Evolutionary conservation across 768 basidiomycete genomes (phyloP), one percentile per base, ranked within the genome.

Genomic region (Trametopsis cervina): DNA sequence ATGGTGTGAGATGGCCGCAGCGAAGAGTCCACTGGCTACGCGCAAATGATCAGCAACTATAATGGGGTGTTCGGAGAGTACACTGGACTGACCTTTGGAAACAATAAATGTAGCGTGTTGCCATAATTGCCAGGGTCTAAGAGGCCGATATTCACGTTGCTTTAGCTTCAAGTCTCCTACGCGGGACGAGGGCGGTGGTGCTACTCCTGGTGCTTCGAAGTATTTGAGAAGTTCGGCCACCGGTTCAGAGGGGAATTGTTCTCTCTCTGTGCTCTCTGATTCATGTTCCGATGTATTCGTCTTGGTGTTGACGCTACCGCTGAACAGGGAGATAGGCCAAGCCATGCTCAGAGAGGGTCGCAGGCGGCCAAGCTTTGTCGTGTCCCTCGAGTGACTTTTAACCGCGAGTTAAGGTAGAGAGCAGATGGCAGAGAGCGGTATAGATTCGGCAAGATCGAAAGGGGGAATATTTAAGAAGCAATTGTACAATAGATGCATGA

Each of bases 1-100:
- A 53, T 84, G 79, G 62, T 96, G 86, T 5, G 75, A 71, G 40
- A 95, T 64, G 21, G 96, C 74, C 45, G 89, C 92, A 11, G 73
- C 68, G 3, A 82, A 79, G 4, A 81, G 58, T 2, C 67, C 66
- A 12, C 66, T 67, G 1, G 71, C 74, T 74, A 59, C 12, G 43
- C 26, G 23, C 12, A 2, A 40, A 33, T 20, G 15, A 51, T 51
- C 40, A 43, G 46, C 41, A 47, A 10, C 26, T 37, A 45, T 36
- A 29, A n/a, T n/a, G n/a, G n/a, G n/a, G 37, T 77, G 56, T 51
- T 72, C 71, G 38, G 71, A 74, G 15, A 5, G 15, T 15, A 21
- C 4, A 13, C 22, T 10, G 18, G n/a, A 51, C 55, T 42, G 43
- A 85, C 86, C 83, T 75, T 87, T 88, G 26, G 75, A 67, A 0